These are phyloP conservation scores for Acacia acuminata DNA, from an alignment of 306 rosid genomes.

Conservation along the genomic window DNA sequence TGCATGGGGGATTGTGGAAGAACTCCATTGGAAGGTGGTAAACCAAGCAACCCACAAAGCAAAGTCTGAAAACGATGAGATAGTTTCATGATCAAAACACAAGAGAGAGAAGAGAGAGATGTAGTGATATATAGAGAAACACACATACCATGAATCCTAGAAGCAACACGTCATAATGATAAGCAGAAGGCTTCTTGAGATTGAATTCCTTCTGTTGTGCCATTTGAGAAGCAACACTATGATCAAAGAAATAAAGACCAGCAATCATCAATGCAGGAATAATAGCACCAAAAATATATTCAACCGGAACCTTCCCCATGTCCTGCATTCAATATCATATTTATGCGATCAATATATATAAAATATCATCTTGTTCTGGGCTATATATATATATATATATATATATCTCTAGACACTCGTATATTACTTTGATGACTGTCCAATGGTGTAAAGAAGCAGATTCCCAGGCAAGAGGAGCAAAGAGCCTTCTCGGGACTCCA, in stretches of 20 bases:
- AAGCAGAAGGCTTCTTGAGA: conserved; percentile 81
- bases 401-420: no score
- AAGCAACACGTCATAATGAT: conserved; percentile 80
- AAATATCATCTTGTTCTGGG: not conserved
- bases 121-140: not conserved
- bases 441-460: conserved; percentile 71
- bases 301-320: conserved; percentile 70
- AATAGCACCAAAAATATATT: conserved; percentile 67
- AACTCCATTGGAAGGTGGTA: conserved; percentile 94
- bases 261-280: conserved; percentile 87
- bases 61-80: conserved; percentile 49
- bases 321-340: conserved; percentile 51
- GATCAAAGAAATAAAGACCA: conserved; percentile 90
- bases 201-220: conserved; percentile 95
- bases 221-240: conserved; percentile 85
- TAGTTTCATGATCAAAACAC: not conserved
- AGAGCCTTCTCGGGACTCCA: conserved; percentile 79
- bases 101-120: not conserved
- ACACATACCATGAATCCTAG: conserved; percentile 64
- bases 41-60: conserved; percentile 82
- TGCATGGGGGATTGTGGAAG: conserved; percentile 98
- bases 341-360: not conserved
- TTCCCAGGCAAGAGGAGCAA: conserved; percentile 81
- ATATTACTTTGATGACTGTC: conserved; percentile 72
- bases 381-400: not conserved